Conservation (phyloP, 108 stramenopile species). For the Skeletonema grethae region DNA sequence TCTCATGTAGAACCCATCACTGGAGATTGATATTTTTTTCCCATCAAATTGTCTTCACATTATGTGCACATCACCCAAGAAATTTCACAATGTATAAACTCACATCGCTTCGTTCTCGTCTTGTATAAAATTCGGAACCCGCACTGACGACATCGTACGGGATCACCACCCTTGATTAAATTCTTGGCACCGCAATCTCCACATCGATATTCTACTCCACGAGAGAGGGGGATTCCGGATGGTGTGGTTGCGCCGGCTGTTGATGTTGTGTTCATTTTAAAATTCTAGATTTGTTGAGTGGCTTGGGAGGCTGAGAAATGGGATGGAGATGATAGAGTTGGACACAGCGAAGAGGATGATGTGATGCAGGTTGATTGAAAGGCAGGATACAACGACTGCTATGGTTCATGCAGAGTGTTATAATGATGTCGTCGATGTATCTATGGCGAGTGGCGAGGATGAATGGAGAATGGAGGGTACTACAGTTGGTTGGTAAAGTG, state of each 20-base stretch:
- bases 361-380: too few relatives aligned
- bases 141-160: conserved; percentile 96
- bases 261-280: conserved; percentile 17
- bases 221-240: conserved; percentile 47
- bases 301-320: not conserved
- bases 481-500: too few relatives aligned
- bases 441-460: too few relatives aligned
- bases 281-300: not conserved
- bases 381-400: too few relatives aligned
- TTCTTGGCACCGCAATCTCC: conserved; percentile 89
- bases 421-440: too few relatives aligned
- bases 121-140: conserved; percentile 99
- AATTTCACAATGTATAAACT: conserved; percentile 22
- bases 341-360: not conserved
- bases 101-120: conserved; percentile 93
- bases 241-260: conserved; percentile 5
- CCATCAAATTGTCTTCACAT: not conserved
- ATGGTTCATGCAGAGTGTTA: too few relatives aligned
- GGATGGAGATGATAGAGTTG: not conserved
- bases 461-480: too few relatives aligned
- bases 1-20: conserved; percentile 54
- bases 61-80: not conserved
- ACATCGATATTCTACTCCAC: conserved; percentile 88
- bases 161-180: conserved; percentile 85
- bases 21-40: conserved; percentile 16